Conservation (phyloP, 805 yeast species). For the Candida mattraensis region DNA sequence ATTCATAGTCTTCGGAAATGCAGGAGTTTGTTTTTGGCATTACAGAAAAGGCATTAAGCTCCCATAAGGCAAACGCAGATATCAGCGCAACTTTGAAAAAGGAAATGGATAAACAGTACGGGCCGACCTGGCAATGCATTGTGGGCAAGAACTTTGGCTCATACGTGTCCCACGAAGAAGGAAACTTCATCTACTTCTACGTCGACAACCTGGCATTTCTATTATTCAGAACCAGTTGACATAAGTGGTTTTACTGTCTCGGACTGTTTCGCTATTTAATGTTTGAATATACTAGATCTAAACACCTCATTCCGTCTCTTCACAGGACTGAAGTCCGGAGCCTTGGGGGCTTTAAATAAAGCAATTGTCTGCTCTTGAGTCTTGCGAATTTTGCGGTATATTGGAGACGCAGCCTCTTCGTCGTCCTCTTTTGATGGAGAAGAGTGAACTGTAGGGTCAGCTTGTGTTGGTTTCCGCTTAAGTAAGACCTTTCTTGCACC, state of each 20-base stretch:
- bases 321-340: constrained; percentile 24
- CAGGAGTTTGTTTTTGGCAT: constrained; percentile 49
- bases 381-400: constrained; percentile 20
- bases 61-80: constrained; percentile 53
- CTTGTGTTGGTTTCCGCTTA: constrained; percentile 10
- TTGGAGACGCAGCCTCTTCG: constrained; percentile 18
- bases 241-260: neutral
- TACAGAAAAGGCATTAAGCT: constrained; percentile 44
- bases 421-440: constrained; percentile 14
- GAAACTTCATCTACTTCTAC: constrained; percentile 69
- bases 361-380: constrained; percentile 10
- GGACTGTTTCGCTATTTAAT: neutral
- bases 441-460: constrained; percentile 5
- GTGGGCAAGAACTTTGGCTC: constrained; percentile 81
- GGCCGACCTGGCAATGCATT: constrained; percentile 78
- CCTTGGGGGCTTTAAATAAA: constrained; percentile 4
- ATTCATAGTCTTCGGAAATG: constrained; percentile 45
- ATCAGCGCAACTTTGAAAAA: constrained; percentile 67
- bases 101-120: constrained; percentile 58
- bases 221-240: constrained; percentile 64
- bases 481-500: constrained; percentile 3
- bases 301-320: constrained; percentile 22
- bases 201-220: constrained; percentile 67
- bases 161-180: constrained; percentile 74
- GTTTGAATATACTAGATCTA: constrained; percentile 21